Conservation (phyloP, 176 grass and related monocot species). For the Musa troglodytarum region DNA sequence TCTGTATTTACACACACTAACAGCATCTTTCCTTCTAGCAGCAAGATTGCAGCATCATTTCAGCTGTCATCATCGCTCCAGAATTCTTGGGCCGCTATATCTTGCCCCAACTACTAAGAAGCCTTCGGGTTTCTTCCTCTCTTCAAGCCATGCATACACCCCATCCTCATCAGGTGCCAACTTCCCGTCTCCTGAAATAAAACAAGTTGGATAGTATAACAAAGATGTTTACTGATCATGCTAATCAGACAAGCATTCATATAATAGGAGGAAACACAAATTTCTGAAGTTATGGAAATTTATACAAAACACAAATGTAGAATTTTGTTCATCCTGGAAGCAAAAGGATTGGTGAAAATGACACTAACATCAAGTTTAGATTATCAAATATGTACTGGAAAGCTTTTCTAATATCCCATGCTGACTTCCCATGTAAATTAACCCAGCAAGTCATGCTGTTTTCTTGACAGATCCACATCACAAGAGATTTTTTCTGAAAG, state of each 20-base stretch:
- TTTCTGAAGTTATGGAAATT: no score
- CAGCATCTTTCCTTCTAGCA: background rate
- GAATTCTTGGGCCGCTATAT: conserved; percentile 27
- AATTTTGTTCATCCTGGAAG: no score
- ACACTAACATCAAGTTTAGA: background rate
- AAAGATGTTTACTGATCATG: background rate
- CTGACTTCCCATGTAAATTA: background rate
- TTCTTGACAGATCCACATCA: no score
- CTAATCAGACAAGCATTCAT: background rate
- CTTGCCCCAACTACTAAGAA: conserved; percentile 31
- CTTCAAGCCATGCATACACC: conserved; percentile 55
- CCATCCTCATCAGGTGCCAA: conserved; percentile 5
- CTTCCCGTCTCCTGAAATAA: conserved; percentile 30
- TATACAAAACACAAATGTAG: no score
- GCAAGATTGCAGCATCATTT: background rate
- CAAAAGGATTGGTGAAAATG: background rate
- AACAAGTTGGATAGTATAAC: background rate
- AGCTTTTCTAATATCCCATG: background rate
- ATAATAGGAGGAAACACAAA: background rate
- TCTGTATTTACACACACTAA: background rate
- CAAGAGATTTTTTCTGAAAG: background rate
- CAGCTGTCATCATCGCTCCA: conserved; percentile 11
- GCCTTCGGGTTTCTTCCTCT: conserved; percentile 26
- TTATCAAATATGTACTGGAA: background rate
- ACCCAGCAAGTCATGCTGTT: background rate